Evolutionary conservation across 345 rosid genomes (phyloP).

Genomic region (Erucastrum elatum): DNA sequence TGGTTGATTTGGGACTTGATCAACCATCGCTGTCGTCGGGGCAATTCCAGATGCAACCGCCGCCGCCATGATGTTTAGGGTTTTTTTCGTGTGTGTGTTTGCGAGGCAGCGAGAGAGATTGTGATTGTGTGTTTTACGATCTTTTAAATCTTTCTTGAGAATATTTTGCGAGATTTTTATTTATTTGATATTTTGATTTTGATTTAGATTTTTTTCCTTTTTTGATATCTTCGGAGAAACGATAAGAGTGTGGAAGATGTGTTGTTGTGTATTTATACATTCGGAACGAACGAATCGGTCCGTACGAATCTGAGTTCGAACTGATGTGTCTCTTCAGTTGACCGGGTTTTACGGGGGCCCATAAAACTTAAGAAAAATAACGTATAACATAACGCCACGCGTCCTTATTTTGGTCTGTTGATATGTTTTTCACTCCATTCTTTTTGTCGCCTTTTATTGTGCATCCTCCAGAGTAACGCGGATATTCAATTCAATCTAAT

Average conservation of each 20-base stretch:
- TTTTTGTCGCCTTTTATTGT: slow-evolving; percentile 1
- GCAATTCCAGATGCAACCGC: slow-evolving; percentile 42
- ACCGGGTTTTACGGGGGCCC: slow-evolving; percentile 16
- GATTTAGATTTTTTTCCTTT: slow-evolving; percentile 15
- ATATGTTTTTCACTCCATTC: not conserved
- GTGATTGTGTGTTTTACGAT: not conserved
- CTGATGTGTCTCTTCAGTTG: slow-evolving; percentile 38
- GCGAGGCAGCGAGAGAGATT: not conserved
- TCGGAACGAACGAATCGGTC: slow-evolving; percentile 21
- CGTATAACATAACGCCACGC: not conserved
- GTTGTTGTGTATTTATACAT: slow-evolving; percentile 26
- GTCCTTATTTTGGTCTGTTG: not conserved
- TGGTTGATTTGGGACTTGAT: slow-evolving; percentile 28
- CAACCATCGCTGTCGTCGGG: slow-evolving; percentile 29
- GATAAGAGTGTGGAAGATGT: slow-evolving; percentile 5
- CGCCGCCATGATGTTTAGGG: slow-evolving; percentile 39
- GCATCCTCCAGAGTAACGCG: not conserved
- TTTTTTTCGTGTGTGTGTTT: not conserved
- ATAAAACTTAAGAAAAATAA: not conserved
- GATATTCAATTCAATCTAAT: not conserved
- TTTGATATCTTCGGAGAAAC: slow-evolving; percentile 8
- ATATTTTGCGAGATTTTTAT: not conserved
- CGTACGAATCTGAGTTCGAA: slow-evolving; percentile 8
- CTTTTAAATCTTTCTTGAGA: not conserved
- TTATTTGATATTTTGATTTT: slow-evolving; percentile 26